These are phyloP conservation scores for Turritis glabra DNA, from an alignment of 345 rosid species.

Conservation along the genomic window DNA sequence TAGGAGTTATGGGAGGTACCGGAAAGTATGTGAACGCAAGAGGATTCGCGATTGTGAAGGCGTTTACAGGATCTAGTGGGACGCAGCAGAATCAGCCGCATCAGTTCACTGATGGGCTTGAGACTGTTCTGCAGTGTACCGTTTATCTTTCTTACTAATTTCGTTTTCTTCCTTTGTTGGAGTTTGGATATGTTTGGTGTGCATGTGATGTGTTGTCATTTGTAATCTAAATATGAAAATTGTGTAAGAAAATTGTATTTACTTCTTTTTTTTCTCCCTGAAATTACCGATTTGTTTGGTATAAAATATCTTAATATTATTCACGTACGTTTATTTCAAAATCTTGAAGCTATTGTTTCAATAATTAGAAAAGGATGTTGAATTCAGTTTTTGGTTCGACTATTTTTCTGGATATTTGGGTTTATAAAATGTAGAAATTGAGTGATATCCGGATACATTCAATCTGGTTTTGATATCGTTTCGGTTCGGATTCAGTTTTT, in stretches of 20 bases:
- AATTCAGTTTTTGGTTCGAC: too few species aligned
- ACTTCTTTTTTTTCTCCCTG: neutral
- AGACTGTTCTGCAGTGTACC: slow-evolving; percentile 62
- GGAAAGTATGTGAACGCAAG: slow-evolving; percentile 77
- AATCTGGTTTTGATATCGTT: too few species aligned
- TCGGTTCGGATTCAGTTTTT: too few species aligned
- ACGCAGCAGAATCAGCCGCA: slow-evolving; percentile 40
- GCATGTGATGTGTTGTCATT: slow-evolving; percentile 26
- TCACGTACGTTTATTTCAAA: neutral
- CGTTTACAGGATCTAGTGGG: slow-evolving; percentile 53
- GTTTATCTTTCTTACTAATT: slow-evolving; percentile 56
- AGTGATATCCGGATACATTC: too few species aligned
- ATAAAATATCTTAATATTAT: neutral
- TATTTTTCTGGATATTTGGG: too few species aligned
- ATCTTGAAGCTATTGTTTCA: neutral
- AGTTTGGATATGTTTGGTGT: slow-evolving; percentile 26
- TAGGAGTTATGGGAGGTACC: slow-evolving; percentile 87
- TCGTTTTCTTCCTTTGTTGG: neutral
- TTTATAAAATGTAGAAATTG: too few species aligned
- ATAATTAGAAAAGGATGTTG: too few species aligned
- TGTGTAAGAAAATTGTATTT: slow-evolving; percentile 16
- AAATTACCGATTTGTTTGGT: neutral
- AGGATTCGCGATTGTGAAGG: slow-evolving; percentile 71
- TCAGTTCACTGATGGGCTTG: slow-evolving; percentile 62
- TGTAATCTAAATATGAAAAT: slow-evolving; percentile 21